Conservation (phyloP, 306 rosid species). For the Trifolium fragiferum region DNA sequence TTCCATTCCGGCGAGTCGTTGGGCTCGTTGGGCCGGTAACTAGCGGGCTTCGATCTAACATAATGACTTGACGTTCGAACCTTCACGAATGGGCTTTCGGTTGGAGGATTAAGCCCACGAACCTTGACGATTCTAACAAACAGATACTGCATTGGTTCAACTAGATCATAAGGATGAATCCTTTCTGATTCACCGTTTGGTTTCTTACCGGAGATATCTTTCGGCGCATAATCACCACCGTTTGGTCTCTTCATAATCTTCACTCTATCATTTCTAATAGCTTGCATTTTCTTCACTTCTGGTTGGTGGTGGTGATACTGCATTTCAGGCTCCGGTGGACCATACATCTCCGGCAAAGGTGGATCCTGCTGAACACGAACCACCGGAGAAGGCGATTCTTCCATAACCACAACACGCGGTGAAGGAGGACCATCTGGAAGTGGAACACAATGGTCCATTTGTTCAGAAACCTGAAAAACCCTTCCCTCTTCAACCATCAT, state of each 20-base stretch:
- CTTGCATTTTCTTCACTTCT: constrained; percentile 79
- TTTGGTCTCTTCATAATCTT: constrained; percentile 61
- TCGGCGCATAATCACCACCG: constrained; percentile 72
- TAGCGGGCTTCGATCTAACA: constrained; percentile 58
- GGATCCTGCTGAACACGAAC: constrained; percentile 60
- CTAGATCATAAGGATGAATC: constrained; percentile 77
- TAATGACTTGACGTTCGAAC: constrained; percentile 56
- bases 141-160: constrained; percentile 91
- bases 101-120: constrained; percentile 60
- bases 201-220: constrained; percentile 56
- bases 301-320: constrained; percentile 49
- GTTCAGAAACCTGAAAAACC: constrained; percentile 50
- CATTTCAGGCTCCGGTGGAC: constrained; percentile 47
- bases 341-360: constrained; percentile 43
- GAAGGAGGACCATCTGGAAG: constrained; percentile 44
- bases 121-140: constrained; percentile 79
- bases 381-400: constrained; percentile 60
- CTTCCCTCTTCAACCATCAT: constrained; percentile 59
- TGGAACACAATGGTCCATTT: constrained; percentile 41
- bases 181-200: constrained; percentile 49
- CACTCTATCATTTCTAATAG: constrained; percentile 60
- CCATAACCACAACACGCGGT: constrained; percentile 64
- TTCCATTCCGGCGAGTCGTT: constrained; percentile 85
- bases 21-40: constrained; percentile 64
- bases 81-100: constrained; percentile 63